Conservation (phyloP, 768 basidiomycete species). For the Tricholoma furcatifolium region DNA sequence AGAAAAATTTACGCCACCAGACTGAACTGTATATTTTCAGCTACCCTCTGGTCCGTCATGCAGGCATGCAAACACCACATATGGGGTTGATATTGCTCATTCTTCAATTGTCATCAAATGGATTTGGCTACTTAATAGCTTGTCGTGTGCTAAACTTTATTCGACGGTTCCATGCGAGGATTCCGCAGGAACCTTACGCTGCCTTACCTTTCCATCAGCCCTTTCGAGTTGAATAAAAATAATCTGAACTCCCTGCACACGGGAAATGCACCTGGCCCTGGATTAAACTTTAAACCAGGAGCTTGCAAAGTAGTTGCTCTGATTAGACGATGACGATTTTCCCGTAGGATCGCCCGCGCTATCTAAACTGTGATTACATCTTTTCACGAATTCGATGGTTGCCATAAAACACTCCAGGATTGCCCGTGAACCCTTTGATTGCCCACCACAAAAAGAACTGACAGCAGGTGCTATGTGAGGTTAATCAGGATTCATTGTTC, state of each 20-base stretch:
- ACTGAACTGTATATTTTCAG: too few species aligned
- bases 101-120: background rate
- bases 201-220: background rate
- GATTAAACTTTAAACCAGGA: background rate
- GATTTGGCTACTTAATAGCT: background rate
- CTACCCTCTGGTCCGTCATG: too few species aligned
- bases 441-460: background rate
- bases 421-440: background rate
- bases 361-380: too few species aligned
- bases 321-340: too few species aligned
- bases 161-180: conserved; percentile 1
- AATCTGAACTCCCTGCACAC: background rate
- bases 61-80: too few species aligned
- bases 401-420: background rate
- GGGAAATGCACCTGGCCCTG: background rate
- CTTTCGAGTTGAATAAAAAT: background rate
- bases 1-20: background rate
- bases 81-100: background rate
- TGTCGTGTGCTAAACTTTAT: conserved; percentile 8
- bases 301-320: background rate
- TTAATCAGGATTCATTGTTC: too few species aligned
- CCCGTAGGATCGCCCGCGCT: too few species aligned
- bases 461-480: too few species aligned
- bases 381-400: background rate
- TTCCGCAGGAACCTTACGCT: background rate